Conservation (phyloP, 1,139 yeast genomes). For the Maudiozyma humilis region DNA sequence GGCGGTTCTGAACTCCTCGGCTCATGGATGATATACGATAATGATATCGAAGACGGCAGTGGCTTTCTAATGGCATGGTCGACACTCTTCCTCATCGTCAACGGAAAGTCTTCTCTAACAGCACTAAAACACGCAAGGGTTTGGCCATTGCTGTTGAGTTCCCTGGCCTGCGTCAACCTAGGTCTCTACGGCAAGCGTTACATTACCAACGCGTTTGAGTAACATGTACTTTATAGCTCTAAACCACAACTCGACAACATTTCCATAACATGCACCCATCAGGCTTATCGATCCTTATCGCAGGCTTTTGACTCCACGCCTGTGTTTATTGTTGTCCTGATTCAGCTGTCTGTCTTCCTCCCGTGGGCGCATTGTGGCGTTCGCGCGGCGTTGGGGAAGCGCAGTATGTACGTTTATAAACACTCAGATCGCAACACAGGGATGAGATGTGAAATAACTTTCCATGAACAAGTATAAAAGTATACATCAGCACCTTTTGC, state of each 20-base stretch:
- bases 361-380: neutral
- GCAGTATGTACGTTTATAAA: neutral
- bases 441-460: neutral
- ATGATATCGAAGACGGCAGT: constrained; percentile 74
- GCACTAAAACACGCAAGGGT: constrained; percentile 39
- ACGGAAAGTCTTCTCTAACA: constrained; percentile 54
- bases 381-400: neutral
- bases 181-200: constrained; percentile 63
- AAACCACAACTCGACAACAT: neutral
- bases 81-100: constrained; percentile 62
- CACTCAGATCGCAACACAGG: neutral
- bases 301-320: neutral
- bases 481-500: too few species aligned
- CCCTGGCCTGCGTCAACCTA: constrained; percentile 56
- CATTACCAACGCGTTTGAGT: constrained; percentile 33
- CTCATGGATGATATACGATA: constrained; percentile 72
- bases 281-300: neutral
- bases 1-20: constrained; percentile 72
- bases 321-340: neutral
- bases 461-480: neutral
- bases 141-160: constrained; percentile 54
- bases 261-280: neutral
- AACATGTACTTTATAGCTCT: neutral
- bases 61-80: constrained; percentile 91
- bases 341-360: too few species aligned